Conservation (phyloP, 78 protist genomes). For the Dictyostelium firmibasis region DNA sequence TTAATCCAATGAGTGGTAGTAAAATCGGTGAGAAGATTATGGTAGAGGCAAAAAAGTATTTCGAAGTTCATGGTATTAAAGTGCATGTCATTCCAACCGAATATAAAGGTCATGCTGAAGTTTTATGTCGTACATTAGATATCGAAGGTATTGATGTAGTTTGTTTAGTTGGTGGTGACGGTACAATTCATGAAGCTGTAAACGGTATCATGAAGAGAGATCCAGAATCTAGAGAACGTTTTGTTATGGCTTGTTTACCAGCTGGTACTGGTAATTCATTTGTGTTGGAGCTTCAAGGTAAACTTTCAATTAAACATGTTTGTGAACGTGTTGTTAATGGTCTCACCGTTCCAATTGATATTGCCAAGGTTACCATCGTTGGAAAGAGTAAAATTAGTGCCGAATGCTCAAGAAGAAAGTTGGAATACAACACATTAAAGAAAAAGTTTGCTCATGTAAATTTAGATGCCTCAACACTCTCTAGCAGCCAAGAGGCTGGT, state of each 20-base stretch:
- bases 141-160: slow-evolving; percentile 59
- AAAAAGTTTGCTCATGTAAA: slow-evolving; percentile 32
- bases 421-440: slow-evolving; percentile 32
- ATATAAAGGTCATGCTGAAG: slow-evolving; percentile 83
- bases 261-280: slow-evolving; percentile 82
- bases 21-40: slow-evolving; percentile 80
- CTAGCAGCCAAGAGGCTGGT: slow-evolving; percentile 45
- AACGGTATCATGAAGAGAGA: slow-evolving; percentile 83
- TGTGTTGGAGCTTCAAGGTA: slow-evolving; percentile 74
- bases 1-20: slow-evolving; percentile 74
- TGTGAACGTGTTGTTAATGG: slow-evolving; percentile 75
- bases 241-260: slow-evolving; percentile 78
- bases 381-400: slow-evolving; percentile 17
- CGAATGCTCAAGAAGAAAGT: slow-evolving; percentile 30
- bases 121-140: slow-evolving; percentile 54
- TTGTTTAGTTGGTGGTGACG: slow-evolving; percentile 83
- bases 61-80: slow-evolving; percentile 60
- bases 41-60: slow-evolving; percentile 57
- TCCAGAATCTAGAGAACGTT: slow-evolving; percentile 53
- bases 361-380: slow-evolving; percentile 71
- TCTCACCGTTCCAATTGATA: slow-evolving; percentile 77
- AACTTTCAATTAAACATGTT: slow-evolving; percentile 46
- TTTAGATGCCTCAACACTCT: slow-evolving; percentile 4
- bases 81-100: slow-evolving; percentile 64
- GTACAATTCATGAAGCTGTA: slow-evolving; percentile 79